These are phyloP conservation scores for Telfairia occidentalis DNA, from an alignment of 331 rosid genomes.

Conservation along the genomic window DNA sequence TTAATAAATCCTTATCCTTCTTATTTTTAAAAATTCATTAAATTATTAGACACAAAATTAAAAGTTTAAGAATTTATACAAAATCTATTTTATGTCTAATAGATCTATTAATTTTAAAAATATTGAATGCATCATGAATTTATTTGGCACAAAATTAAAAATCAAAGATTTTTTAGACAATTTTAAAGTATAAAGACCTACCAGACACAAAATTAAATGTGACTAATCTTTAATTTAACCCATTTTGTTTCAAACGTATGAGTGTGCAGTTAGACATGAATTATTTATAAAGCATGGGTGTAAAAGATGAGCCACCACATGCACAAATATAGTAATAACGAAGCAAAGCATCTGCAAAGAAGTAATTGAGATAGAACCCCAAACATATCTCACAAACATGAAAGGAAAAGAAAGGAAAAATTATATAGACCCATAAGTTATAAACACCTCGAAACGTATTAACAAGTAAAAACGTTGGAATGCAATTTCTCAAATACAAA, in stretches of 20 bases:
- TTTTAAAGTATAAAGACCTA: too few relatives aligned
- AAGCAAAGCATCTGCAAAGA: neutral
- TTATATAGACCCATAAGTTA: neutral
- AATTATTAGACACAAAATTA: too few relatives aligned
- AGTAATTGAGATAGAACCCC: neutral
- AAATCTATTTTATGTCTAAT: too few relatives aligned
- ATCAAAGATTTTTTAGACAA: too few relatives aligned
- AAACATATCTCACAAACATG: neutral
- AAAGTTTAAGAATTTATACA: too few relatives aligned
- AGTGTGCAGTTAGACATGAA: neutral
- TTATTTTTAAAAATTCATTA: too few relatives aligned
- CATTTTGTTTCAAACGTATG: neutral
- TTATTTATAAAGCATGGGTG: neutral
- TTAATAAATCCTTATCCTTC: too few relatives aligned
- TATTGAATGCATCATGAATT: too few relatives aligned
- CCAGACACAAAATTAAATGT: too few relatives aligned
- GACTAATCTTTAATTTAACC: too few relatives aligned
- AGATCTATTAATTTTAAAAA: too few relatives aligned
- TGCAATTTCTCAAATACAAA: slow-evolving; percentile 42
- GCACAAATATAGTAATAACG: neutral
- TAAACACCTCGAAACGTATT: slow-evolving; percentile 21
- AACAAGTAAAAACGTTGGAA: slow-evolving; percentile 22
- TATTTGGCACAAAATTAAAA: too few relatives aligned
- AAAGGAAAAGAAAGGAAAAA: neutral
- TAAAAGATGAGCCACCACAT: neutral